Percentiles rank a stretch among this genome's conserved stretches.
These are phyloP conservation scores for Alternaria consortialis DNA, from an alignment of 2,329 filamentous ascomycete genomes.

Conservation along the genomic window DNA sequence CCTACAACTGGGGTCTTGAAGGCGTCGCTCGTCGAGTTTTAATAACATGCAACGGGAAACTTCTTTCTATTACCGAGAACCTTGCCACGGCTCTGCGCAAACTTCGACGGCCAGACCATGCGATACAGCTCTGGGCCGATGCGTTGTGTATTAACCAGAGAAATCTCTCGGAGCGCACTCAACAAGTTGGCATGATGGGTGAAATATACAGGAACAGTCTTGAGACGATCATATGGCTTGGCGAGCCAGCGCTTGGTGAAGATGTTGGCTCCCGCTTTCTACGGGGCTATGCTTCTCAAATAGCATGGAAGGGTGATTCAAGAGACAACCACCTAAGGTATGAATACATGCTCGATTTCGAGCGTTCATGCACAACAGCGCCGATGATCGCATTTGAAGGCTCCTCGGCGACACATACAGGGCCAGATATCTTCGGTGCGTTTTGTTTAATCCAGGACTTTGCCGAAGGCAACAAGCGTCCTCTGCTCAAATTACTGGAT, in stretches of 20 bases:
- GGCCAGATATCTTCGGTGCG: constrained; percentile 27
- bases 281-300: not conserved
- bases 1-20: constrained; percentile 23
- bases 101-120: constrained; percentile 14
- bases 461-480: constrained; percentile 14
- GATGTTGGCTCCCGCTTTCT: not conserved
- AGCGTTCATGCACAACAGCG: not conserved
- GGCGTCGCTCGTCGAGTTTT: constrained; percentile 13
- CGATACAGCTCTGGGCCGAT: constrained; percentile 9
- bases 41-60: constrained; percentile 19
- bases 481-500: constrained; percentile 13
- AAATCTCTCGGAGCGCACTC: constrained; percentile 8
- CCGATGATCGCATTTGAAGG: not conserved
- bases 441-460: constrained; percentile 29
- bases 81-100: constrained; percentile 22
- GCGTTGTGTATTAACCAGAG: constrained; percentile 14
- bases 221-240: constrained; percentile 15
- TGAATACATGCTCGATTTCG: not conserved
- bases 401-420: not conserved
- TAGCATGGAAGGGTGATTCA: constrained; percentile 6
- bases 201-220: constrained; percentile 14
- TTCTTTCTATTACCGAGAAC: constrained; percentile 22
- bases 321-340: not conserved
- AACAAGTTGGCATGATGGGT: constrained; percentile 14
- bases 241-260: not conserved